Conservation (phyloP, 2,329 filamentous ascomycete species). For the Clarireedia monteithiana region DNA sequence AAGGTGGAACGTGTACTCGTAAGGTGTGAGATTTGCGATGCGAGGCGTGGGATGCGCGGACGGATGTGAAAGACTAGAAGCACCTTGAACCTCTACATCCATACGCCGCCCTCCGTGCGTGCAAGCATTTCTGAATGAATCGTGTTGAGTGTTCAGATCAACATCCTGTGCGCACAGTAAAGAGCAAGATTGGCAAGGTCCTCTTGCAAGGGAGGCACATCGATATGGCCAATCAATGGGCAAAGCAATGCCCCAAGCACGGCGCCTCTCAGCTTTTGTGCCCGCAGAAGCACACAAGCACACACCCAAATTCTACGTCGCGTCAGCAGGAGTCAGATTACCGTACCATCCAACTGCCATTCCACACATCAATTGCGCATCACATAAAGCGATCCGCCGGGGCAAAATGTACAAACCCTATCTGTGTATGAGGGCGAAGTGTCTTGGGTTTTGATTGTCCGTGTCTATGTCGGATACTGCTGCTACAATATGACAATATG, state of each 20-base stretch:
- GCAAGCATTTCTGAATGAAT: background rate
- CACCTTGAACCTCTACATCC: background rate
- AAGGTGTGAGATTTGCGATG: background rate
- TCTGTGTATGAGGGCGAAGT: too few relatives aligned
- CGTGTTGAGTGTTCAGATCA: background rate
- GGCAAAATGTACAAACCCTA: too few relatives aligned
- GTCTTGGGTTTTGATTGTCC: too few relatives aligned
- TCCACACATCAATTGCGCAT: background rate
- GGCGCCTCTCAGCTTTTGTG: background rate
- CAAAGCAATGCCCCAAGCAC: background rate
- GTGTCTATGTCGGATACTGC: too few relatives aligned
- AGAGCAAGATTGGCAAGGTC: background rate
- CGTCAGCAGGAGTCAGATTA: background rate
- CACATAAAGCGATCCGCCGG: background rate
- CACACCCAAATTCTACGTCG: background rate
- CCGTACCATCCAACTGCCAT: background rate
- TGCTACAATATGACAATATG: too few relatives aligned
- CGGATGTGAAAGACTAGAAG: background rate
- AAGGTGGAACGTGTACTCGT: background rate
- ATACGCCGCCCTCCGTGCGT: too few relatives aligned
- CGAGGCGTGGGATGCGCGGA: too few relatives aligned
- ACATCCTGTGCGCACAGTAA: background rate
- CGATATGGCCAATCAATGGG: background rate
- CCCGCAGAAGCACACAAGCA: background rate
- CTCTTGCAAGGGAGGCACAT: background rate